Evolutionary conservation across 495 filamentous ascomycete species (phyloP).

Genomic region (Aspergillus cavernicola): DNA sequence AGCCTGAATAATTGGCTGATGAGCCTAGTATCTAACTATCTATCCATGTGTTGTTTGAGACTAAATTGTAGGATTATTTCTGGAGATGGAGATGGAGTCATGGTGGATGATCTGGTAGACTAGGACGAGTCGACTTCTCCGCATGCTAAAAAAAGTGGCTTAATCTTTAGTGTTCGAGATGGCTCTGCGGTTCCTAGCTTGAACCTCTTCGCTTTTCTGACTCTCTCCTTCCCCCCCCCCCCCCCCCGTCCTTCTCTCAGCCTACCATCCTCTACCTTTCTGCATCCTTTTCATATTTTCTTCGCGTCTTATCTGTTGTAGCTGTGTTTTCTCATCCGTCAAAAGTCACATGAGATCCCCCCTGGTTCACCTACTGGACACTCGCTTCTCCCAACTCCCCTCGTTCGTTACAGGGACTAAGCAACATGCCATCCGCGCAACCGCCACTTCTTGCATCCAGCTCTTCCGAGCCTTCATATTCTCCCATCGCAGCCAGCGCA

Average conservation of each 20-base stretch:
- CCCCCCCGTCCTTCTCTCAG: neutral
- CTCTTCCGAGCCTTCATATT: conserved; percentile 25
- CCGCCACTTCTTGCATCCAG: conserved; percentile 20
- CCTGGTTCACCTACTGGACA: conserved; percentile 1
- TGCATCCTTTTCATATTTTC: neutral
- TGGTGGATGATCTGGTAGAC: neutral
- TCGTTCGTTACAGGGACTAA: conserved; percentile 1
- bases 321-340: neutral
- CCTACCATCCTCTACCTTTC: neutral
- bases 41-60: too few species aligned
- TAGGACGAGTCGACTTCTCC: conserved; percentile 6
- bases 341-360: conserved; percentile 12
- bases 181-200: neutral
- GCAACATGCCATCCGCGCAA: conserved; percentile 25
- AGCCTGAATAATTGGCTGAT: neutral
- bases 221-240: neutral
- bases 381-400: neutral
- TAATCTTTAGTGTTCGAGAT: conserved; percentile 3
- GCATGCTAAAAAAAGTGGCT: conserved; percentile 10
- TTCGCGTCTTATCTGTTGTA: neutral
- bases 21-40: neutral
- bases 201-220: neutral
- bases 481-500: conserved; percentile 15
- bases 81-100: neutral
- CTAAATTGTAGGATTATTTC: too few species aligned